Conservation (phyloP, 164 flowering plant genomes). For the Akebia trifoliata region DNA sequence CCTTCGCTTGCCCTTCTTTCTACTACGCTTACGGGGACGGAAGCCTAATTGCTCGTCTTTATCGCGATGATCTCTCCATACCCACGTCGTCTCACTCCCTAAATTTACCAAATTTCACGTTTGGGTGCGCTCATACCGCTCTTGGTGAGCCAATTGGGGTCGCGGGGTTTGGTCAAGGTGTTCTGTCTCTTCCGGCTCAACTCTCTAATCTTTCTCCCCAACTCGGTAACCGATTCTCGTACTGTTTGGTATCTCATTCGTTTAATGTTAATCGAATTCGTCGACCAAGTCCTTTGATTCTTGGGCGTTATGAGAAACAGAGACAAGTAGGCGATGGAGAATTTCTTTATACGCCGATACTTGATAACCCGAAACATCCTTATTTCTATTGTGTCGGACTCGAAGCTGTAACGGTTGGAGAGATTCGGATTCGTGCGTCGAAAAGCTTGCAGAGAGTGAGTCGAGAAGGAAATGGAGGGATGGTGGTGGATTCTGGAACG, state of each 20-base stretch:
- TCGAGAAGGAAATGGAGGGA: slow-evolving; percentile 61
- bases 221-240: slow-evolving; percentile 71
- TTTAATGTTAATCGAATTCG: slow-evolving; percentile 43
- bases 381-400: slow-evolving; percentile 81
- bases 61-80: slow-evolving; percentile 30
- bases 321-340: slow-evolving; percentile 1
- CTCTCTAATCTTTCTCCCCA: slow-evolving; percentile 53
- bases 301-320: slow-evolving; percentile 42
- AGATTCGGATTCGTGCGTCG: slow-evolving; percentile 44
- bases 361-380: slow-evolving; percentile 68
- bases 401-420: slow-evolving; percentile 60
- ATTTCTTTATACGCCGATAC: slow-evolving; percentile 65
- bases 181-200: slow-evolving; percentile 78
- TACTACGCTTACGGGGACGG: slow-evolving; percentile 94
- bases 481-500: slow-evolving; percentile 94
- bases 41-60: slow-evolving; percentile 59
- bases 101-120: slow-evolving; percentile 54
- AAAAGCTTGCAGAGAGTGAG: slow-evolving; percentile 39
- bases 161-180: slow-evolving; percentile 90
- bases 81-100: slow-evolving; percentile 33
- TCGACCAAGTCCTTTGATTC: slow-evolving; percentile 76
- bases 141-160: slow-evolving; percentile 90
- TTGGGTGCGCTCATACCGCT: slow-evolving; percentile 76
- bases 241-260: slow-evolving; percentile 78
- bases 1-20: slow-evolving; percentile 62